These are phyloP conservation scores for Taiwanofungus camphoratus DNA, from an alignment of 1,284 basidiomycete species.

Conservation along the genomic window DNA sequence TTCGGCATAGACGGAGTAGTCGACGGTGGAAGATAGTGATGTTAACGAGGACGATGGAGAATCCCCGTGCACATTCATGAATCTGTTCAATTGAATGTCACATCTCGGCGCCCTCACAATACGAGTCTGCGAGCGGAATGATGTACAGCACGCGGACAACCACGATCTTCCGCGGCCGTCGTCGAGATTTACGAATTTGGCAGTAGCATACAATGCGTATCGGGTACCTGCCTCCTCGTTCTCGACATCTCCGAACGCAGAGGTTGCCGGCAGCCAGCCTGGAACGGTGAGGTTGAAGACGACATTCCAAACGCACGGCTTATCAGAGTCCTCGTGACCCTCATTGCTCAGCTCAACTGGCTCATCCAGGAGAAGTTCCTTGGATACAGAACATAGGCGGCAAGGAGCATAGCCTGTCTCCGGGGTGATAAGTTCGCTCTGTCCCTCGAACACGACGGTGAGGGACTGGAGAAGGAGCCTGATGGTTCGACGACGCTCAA, in stretches of 20 bases:
- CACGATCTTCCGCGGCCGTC: conserved; percentile 38
- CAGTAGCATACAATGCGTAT: conserved; percentile 65
- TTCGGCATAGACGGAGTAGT: conserved; percentile 39
- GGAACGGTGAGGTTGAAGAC: conserved; percentile 68
- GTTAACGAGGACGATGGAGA: conserved; percentile 10
- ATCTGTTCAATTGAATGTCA: conserved; percentile 22
- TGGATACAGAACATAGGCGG: conserved; percentile 61
- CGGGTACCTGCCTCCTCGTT: conserved; percentile 42
- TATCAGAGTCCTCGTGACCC: conserved; percentile 45
- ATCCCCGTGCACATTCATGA: conserved; percentile 13
- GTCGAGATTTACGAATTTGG: conserved; percentile 45
- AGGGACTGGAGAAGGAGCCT: conserved; percentile 61
- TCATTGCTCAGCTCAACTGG: conserved; percentile 59
- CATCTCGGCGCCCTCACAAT: conserved; percentile 12
- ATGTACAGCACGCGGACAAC: conserved; percentile 25
- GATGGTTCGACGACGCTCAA: conserved; percentile 41
- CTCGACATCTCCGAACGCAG: conserved; percentile 40
- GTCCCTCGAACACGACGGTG: conserved; percentile 69
- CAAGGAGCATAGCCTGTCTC: conserved; percentile 54
- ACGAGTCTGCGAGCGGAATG: conserved; percentile 15
- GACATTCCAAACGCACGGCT: conserved; percentile 60
- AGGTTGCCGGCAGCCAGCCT: conserved; percentile 69
- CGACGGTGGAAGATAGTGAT: conserved; percentile 22
- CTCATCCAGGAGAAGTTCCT: conserved; percentile 48
- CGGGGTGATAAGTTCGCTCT: conserved; percentile 57